A percentile compares a stretch with the other conserved stretches of the same genome.
These are phyloP conservation scores for Ambrosia trifida DNA, from an alignment of 129 eudicot species.

Conservation along the genomic window DNA sequence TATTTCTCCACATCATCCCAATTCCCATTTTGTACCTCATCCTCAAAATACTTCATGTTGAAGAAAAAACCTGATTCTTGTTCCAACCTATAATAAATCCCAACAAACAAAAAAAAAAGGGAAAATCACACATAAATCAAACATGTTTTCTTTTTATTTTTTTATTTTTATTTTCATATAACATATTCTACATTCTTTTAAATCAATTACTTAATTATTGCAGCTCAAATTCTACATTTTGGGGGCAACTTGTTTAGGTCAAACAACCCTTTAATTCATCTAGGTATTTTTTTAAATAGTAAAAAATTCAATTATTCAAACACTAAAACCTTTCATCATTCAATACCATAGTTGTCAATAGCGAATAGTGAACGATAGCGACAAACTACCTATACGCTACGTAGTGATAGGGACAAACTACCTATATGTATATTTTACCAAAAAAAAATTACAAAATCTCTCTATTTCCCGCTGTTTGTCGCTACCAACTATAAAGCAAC, in stretches of 20 bases:
- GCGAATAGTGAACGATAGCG: too few species aligned
- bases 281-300: too few species aligned
- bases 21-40: conserved; percentile 60
- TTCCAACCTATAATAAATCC: conserved; percentile 54
- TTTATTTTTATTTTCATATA: neutral
- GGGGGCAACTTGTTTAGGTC: neutral
- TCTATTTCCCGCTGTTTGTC: too few species aligned
- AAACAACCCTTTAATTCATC: neutral
- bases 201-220: neutral
- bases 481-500: too few species aligned
- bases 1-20: conserved; percentile 82
- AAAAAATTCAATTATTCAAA: too few species aligned
- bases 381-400: too few species aligned
- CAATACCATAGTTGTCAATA: too few species aligned
- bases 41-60: conserved; percentile 81
- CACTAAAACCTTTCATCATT: too few species aligned
- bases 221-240: neutral
- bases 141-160: neutral
- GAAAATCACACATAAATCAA: neutral
- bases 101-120: conserved; percentile 7
- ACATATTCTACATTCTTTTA: neutral
- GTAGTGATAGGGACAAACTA: too few species aligned
- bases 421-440: too few species aligned
- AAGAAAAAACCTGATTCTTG: conserved; percentile 69
- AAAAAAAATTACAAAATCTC: too few species aligned